Evolutionary conservation across 176 grass and related monocot species (phyloP).

Genomic region (Hordeum vulgare): DNA sequence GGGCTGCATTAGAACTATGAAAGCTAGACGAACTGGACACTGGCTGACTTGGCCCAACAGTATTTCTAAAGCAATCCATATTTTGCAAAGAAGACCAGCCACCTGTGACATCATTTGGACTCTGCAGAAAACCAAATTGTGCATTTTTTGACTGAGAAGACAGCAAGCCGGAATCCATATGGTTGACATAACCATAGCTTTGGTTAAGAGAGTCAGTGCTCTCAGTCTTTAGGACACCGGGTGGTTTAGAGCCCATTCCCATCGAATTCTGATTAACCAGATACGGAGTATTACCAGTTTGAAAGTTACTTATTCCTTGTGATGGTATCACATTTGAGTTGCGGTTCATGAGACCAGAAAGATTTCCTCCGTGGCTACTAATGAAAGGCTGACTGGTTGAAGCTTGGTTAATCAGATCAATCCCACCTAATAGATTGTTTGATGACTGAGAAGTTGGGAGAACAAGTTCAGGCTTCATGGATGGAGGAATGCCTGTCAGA

Average conservation of each 20-base stretch:
- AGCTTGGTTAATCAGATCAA: slow-evolving; percentile 54
- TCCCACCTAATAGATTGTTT: slow-evolving; percentile 39
- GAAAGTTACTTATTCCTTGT: slow-evolving; percentile 48
- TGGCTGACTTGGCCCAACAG: slow-evolving; percentile 23
- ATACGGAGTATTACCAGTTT: slow-evolving; percentile 34
- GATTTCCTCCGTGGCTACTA: slow-evolving; percentile 35
- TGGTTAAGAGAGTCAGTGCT: slow-evolving; percentile 33
- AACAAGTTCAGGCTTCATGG: slow-evolving; percentile 54
- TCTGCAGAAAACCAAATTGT: slow-evolving; percentile 50
- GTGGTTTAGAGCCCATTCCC: slow-evolving; percentile 34
- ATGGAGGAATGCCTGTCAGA: slow-evolving; percentile 38
- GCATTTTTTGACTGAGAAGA: slow-evolving; percentile 55
- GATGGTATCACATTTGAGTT: slow-evolving; percentile 37
- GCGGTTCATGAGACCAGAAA: slow-evolving; percentile 30
- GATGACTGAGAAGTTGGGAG: slow-evolving; percentile 38
- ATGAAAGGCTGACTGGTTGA: slow-evolving; percentile 42
- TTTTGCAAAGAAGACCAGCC: slow-evolving; percentile 39
- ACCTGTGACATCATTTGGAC: slow-evolving; percentile 40
- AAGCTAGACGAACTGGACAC: slow-evolving; percentile 42
- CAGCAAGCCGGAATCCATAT: slow-evolving; percentile 49
- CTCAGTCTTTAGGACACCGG: slow-evolving; percentile 38
- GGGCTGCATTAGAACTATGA: slow-evolving; percentile 29
- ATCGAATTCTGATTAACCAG: slow-evolving; percentile 39
- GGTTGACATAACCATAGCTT: slow-evolving; percentile 39
- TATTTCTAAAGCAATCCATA: slow-evolving; percentile 40